Evolutionary conservation across 257 asterid species (phyloP).

Genomic region (Solanum lignicaule): DNA sequence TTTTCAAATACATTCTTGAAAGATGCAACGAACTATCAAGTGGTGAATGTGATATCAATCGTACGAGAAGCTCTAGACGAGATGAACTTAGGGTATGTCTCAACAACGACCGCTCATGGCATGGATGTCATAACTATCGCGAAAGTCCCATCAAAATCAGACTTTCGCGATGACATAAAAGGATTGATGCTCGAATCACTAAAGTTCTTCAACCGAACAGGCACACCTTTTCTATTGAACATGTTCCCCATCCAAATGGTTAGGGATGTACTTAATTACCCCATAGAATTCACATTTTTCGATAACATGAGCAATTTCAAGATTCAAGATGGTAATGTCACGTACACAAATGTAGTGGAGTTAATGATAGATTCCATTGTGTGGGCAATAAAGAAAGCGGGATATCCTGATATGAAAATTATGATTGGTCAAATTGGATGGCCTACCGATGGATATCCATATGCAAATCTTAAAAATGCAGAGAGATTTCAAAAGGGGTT

Average conservation of each 20-base stretch:
- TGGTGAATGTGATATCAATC: neutral
- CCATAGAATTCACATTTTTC: conserved; percentile 24
- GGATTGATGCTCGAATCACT: conserved; percentile 10
- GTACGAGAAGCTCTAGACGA: neutral
- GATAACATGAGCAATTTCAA: conserved; percentile 14
- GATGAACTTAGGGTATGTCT: neutral
- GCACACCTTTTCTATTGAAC: conserved; percentile 27
- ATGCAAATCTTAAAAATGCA: conserved; percentile 15
- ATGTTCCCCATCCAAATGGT: conserved; percentile 25
- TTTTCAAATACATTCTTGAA: neutral
- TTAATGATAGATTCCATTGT: conserved; percentile 26
- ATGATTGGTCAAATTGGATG: conserved; percentile 41
- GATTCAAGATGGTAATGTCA: conserved; percentile 17
- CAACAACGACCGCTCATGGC: conserved; percentile 15
- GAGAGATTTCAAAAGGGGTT: conserved; percentile 21
- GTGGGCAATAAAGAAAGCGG: conserved; percentile 24
- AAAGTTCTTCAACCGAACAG: neutral
- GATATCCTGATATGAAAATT: conserved; percentile 11
- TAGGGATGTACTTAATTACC: neutral
- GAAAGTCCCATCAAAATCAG: conserved; percentile 23
- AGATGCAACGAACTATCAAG: neutral
- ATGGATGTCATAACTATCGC: neutral
- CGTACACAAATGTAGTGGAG: conserved; percentile 32
- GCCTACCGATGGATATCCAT: conserved; percentile 42
- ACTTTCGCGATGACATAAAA: conserved; percentile 26